A percentile compares a stretch with the other conserved stretches of the same genome.
These are phyloP conservation scores for Talaromyces borbonicus DNA, from an alignment of 495 filamentous ascomycete genomes.

Conservation along the genomic window DNA sequence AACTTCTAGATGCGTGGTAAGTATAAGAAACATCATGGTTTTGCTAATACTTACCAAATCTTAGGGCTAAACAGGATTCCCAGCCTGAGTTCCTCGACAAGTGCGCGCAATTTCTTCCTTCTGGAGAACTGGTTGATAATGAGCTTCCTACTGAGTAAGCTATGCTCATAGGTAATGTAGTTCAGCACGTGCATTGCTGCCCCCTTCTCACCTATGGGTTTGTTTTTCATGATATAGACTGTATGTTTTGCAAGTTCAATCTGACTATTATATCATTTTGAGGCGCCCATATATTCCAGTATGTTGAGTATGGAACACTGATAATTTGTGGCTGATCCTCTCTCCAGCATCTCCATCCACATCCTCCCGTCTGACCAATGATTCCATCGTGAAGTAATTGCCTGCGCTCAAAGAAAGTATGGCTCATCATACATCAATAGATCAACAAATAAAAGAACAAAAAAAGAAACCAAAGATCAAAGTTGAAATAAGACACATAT, in stretches of 20 bases:
- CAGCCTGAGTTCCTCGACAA: background rate
- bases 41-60: background rate
- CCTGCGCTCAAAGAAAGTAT: background rate
- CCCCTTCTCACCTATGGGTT: background rate
- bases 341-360: slow-evolving; percentile 6
- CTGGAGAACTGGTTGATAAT: slow-evolving; percentile 1
- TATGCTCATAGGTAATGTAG: background rate
- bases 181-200: background rate
- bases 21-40: background rate
- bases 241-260: background rate
- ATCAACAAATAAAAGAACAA: background rate
- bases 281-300: slow-evolving; percentile 2
- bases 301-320: slow-evolving; percentile 1
- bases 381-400: background rate
- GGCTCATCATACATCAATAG: background rate
- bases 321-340: background rate
- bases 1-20: background rate
- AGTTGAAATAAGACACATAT: background rate
- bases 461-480: background rate
- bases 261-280: background rate
- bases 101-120: background rate
- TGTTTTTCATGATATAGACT: slow-evolving; percentile 1
- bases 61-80: background rate
- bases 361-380: slow-evolving; percentile 4
- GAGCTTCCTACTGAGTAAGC: background rate